phyloP scores from a whole-genome alignment of 2,329 filamentous ascomycete genomes.

The Fusarium solani-melongenae region DNA sequence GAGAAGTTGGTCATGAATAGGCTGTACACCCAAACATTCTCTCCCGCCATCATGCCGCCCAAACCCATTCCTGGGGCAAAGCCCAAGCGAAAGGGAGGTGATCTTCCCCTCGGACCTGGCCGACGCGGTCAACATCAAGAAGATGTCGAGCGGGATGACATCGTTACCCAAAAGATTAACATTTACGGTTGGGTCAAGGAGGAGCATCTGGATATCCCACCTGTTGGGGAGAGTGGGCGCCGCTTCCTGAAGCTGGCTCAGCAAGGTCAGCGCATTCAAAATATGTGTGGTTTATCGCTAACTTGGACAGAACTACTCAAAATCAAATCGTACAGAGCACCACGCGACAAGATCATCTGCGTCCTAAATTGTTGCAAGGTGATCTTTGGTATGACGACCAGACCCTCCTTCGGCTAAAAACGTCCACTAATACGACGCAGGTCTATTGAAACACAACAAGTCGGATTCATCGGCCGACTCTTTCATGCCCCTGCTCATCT shows the following conservation, averaged over 20 bases:
- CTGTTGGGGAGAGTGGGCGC: slow-evolving; percentile 84
- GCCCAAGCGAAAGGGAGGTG: slow-evolving; percentile 74
- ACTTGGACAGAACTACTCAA: slow-evolving; percentile 80
- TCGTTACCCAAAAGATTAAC: slow-evolving; percentile 95
- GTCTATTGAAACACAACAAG: slow-evolving; percentile 90
- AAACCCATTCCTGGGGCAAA: slow-evolving; percentile 77
- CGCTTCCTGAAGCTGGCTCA: slow-evolving; percentile 91
- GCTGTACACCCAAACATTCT: slow-evolving; percentile 95
- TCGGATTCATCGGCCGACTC: slow-evolving; percentile 95
- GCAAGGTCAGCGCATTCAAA: slow-evolving; percentile 67
- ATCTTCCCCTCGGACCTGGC: slow-evolving; percentile 80
- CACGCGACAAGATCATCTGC: slow-evolving; percentile 97
- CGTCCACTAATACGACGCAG: slow-evolving; percentile 53
- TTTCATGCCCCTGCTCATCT: slow-evolving; percentile 94
- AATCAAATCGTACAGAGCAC: slow-evolving; percentile 97
- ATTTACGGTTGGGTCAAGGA: slow-evolving; percentile 97
- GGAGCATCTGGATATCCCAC: slow-evolving; percentile 91
- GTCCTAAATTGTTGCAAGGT: slow-evolving; percentile 99
- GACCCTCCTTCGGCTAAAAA: background rate
- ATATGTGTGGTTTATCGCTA: background rate
- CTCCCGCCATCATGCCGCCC: slow-evolving; percentile 87
- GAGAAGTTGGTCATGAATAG: slow-evolving; percentile 99
- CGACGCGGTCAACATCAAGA: slow-evolving; percentile 95
- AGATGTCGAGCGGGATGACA: slow-evolving; percentile 94
- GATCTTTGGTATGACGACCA: slow-evolving; percentile 78